Conservation (phyloP, 495 filamentous ascomycete genomes). For the Hypoxylon lenormandii region DNA sequence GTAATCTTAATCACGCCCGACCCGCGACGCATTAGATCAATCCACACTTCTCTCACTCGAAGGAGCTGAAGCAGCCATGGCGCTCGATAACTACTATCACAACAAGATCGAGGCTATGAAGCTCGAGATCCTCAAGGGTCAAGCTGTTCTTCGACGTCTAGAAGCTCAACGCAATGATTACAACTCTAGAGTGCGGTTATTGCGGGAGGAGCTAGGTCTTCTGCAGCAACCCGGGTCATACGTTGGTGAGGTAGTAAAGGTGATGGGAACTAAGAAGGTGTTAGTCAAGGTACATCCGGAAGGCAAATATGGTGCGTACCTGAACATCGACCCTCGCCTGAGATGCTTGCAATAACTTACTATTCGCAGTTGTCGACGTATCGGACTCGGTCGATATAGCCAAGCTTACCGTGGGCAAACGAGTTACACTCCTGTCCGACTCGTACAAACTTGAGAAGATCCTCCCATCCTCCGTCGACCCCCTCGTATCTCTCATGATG, state of each 20-base stretch:
- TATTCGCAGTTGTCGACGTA: conserved; percentile 86
- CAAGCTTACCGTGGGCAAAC: conserved; percentile 97
- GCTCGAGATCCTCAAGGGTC: conserved; percentile 98
- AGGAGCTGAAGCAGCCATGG: conserved; percentile 73
- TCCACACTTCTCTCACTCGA: conserved; percentile 15
- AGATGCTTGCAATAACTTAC: conserved; percentile 24
- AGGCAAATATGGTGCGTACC: conserved; percentile 92
- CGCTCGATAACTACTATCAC: conserved; percentile 98
- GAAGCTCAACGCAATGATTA: conserved; percentile 99
- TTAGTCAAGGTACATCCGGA: conserved; percentile 99
- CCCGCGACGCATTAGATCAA: conserved; percentile 8
- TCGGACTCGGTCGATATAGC: conserved; percentile 91
- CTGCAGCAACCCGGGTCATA: conserved; percentile 98
- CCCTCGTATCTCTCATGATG: conserved; percentile 99
- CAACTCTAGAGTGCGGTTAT: conserved; percentile 94
- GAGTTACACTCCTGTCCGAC: conserved; percentile 94
- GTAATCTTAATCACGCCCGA: background rate
- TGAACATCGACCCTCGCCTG: background rate
- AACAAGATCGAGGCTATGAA: conserved; percentile 99
- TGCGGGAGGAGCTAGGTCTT: conserved; percentile 95
- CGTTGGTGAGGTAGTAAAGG: conserved; percentile 98
- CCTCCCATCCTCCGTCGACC: conserved; percentile 95
- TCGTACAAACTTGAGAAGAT: conserved; percentile 98
- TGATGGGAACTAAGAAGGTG: conserved; percentile 99
- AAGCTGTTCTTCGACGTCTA: conserved; percentile 90